Conservation (phyloP, 1,139 yeast genomes). For the Taiozyma sp. region DNA sequence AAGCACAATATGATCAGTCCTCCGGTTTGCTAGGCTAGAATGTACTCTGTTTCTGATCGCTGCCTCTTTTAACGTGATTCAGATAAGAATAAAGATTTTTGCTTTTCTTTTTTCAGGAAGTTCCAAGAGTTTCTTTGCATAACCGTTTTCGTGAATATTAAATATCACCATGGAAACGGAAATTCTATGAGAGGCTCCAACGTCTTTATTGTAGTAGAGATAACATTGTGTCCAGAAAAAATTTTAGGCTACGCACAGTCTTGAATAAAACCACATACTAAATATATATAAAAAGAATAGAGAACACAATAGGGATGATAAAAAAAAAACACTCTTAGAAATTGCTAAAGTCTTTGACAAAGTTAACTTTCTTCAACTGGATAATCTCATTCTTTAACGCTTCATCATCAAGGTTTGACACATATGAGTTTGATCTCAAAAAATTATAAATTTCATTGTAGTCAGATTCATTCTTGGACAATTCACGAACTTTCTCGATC, state of each 20-base stretch:
- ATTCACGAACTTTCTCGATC: slow-evolving; percentile 12
- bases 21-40: not conserved
- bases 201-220: no score
- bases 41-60: not conserved
- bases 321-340: slow-evolving; percentile 1
- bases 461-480: slow-evolving; percentile 5
- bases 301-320: not conserved
- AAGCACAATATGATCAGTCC: not conserved
- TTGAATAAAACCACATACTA: not conserved
- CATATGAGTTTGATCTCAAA: not conserved
- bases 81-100: not conserved
- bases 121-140: not conserved
- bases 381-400: slow-evolving; percentile 12
- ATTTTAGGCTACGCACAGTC: not conserved
- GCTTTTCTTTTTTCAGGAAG: not conserved
- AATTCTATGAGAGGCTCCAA: no score
- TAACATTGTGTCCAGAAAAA: no score
- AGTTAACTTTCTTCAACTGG: slow-evolving; percentile 13
- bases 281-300: not conserved
- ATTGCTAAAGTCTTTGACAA: slow-evolving; percentile 17
- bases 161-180: no score
- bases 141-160: not conserved
- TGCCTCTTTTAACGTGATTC: not conserved
- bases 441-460: slow-evolving; percentile 5
- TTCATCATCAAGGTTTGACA: slow-evolving; percentile 3